Percentiles rank a stretch among this genome's conserved stretches.
These are phyloP conservation scores for Chenopodium suecicum DNA, from an alignment of 148 eudicot species.

Conservation along the genomic window DNA sequence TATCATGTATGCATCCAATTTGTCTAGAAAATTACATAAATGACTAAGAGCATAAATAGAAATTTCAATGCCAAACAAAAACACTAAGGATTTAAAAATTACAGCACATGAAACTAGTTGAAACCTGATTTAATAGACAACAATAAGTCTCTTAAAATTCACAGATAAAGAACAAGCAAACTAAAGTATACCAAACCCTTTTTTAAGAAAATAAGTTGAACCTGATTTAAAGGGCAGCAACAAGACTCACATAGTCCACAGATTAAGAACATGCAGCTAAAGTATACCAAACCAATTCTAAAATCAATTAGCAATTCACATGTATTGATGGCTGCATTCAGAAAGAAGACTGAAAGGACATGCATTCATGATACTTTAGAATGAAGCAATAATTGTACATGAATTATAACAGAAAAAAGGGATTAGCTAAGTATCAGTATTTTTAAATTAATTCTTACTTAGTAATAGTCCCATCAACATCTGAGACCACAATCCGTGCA, in stretches of 20 bases:
- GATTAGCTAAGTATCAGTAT: background rate
- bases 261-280: background rate
- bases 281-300: background rate
- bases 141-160: no score
- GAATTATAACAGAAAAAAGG: background rate
- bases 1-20: background rate
- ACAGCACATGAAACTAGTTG: background rate
- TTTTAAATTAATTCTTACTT: slow-evolving; percentile 47
- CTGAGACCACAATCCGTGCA: slow-evolving; percentile 81
- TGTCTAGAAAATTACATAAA: no score
- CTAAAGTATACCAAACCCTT: no score
- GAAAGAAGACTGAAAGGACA: background rate
- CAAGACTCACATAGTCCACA: background rate
- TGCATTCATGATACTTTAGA: background rate
- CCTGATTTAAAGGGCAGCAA: background rate
- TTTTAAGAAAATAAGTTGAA: background rate
- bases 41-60: background rate
- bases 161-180: no score
- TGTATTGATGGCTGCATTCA: background rate
- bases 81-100: background rate
- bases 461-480: slow-evolving; percentile 98
- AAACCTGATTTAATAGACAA: no score
- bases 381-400: background rate
- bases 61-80: background rate
- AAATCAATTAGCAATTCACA: background rate